Base-by-base conservation (phyloP, 1,139 yeast genomes). In the Lodderomyces metapsilosis region DNA sequence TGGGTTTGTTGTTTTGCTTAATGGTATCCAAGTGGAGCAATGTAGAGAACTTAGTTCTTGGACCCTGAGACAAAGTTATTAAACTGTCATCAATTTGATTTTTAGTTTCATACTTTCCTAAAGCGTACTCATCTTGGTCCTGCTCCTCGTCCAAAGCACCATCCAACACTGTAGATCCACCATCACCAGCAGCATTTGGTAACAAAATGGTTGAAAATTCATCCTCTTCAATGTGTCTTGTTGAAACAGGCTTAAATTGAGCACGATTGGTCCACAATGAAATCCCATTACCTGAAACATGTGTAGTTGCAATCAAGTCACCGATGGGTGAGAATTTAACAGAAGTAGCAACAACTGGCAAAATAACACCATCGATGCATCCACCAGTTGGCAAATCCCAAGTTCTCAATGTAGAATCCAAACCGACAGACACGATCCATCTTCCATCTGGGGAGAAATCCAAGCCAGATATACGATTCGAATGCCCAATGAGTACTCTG, bases 371-470 rank as follows among this genome's bases (percentile, higher is more conserved):
- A 64, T 94, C 98, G 45, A 94, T 89, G 62, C 98, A 91, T 1
- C 92, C 89, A 39, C 98, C 98, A 3, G 97, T 86, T 25, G 98
- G 98, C 46, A 94, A 75, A 61, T 94, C 98, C 98, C 98, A 94
- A 0, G 97, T 89, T 56, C 98, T 77, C 41, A 94, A 74, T 0
- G 98, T 91, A 2, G 88, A 75, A 60, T 94, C 99, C 46, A 91
- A 71, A 1, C 89, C 78, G 0, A 88, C 82, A 18, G 95, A 82
- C 10, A 94, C 84, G 34, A 94, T 69, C 98, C 98, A 94, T 61
- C 98, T 80, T 31, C 97, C 98, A 61, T 91, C 95, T 3, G 96
- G 95, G 6, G 95, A 84, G 56, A 92, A 92, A 58, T 88, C 98
- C 62, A 92, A 65, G 1, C 88, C 78, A 0, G 98, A 89, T 49